A percentile compares a stretch with the other conserved stretches of the same genome.
Conservation (phyloP, 495 filamentous ascomycete genomes). For the Hypoxylon subgilvum region DNA sequence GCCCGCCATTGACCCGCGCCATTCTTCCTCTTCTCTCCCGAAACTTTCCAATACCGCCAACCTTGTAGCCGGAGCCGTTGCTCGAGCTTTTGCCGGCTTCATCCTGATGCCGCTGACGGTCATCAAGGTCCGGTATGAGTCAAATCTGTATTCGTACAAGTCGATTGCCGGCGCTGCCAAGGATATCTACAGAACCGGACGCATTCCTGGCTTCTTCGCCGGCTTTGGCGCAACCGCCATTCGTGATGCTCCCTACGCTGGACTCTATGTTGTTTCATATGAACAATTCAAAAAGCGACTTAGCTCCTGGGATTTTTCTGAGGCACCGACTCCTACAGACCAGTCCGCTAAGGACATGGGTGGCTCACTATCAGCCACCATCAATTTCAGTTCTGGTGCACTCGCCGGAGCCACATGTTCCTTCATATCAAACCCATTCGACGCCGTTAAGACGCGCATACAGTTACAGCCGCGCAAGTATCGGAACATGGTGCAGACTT, state of each 20-base stretch:
- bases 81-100: constrained; percentile 83
- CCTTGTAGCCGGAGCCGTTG: constrained; percentile 79
- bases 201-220: constrained; percentile 83
- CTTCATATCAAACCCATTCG: constrained; percentile 91
- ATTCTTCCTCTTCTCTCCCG: constrained; percentile 73
- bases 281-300: constrained; percentile 81
- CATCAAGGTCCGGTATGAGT: constrained; percentile 95
- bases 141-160: constrained; percentile 80
- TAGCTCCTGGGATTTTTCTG: constrained; percentile 43
- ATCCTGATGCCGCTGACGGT: constrained; percentile 96
- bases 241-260: constrained; percentile 93
- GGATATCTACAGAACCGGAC: constrained; percentile 77
- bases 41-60: constrained; percentile 86
- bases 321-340: constrained; percentile 13
- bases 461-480: constrained; percentile 88
- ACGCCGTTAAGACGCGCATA: constrained; percentile 92
- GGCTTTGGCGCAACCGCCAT: constrained; percentile 94
- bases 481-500: constrained; percentile 81
- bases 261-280: constrained; percentile 93
- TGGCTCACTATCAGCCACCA: constrained; percentile 62
- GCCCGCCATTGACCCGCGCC: constrained; percentile 25
- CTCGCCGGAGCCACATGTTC: constrained; percentile 82
- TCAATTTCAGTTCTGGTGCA: constrained; percentile 84
- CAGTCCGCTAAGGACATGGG: constrained; percentile 33
- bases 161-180: constrained; percentile 72